Evolutionary conservation across 2,329 filamentous ascomycete genomes (phyloP), one percentile per base, ranked within the genome.

Genomic region (Microdochium paspali): DNA sequence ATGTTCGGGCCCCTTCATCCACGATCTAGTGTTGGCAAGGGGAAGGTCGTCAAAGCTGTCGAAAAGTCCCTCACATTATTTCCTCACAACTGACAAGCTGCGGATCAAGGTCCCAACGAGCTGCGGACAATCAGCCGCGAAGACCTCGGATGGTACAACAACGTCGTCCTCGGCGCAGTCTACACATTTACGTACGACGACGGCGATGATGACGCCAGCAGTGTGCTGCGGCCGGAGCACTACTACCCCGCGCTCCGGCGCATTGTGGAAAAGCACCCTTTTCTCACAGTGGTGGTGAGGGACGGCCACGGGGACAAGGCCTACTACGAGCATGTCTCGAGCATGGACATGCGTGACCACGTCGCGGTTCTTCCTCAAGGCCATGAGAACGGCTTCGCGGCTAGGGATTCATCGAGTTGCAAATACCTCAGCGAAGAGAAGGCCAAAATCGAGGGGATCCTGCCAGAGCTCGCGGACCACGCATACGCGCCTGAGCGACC

Each of bases 91-190:
- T 13, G 2, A 25, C 45, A 70, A 66, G 65, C 42, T 60, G 62
- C n/a, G n/a, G n/a, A n/a, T n/a, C n/a, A 7, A 66, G 65, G 47
- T 18, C 35, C 35, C 12, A 40, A 40, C 35, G 69, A 73, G 51
- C 61, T 57, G 23, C 64, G 69, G 7, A 67, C 61, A 30, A 69
- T 71, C 42, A 60, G 56, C 20, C 59, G 69, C 23, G 67, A 72
- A 49, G 57, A 62, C 24, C 56, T 70, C 5, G 65, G 62, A 1
- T 63, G 64, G 47, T 71, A 72, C 53, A 59, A 68, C 45, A 62
- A 59, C 2, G 55, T 72, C 20, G 54, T 67, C 26, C 55, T 69
- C 1, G 64, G 61, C 20, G 67, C 59, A 10, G 49, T 61, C 12
- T 35, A 35, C 31, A 35, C 31, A 6, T 35, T 35, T 35, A n/a